phyloP scores from a whole-genome alignment of 2,329 filamentous ascomycete species.

The Beauveria sp. region DNA sequence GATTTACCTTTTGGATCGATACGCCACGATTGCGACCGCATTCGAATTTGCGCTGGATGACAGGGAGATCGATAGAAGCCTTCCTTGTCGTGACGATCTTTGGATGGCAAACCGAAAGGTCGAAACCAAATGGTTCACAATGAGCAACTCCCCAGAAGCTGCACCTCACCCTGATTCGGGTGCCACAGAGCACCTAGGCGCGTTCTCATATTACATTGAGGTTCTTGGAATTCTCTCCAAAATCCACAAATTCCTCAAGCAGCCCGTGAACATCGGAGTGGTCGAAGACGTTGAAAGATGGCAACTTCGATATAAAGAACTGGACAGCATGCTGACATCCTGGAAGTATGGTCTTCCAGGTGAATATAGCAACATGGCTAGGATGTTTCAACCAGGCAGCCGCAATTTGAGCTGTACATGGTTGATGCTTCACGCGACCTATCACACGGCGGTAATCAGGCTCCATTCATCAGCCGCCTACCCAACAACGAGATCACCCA shows the following conservation, averaged over 20 bases:
- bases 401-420: conserved; percentile 72
- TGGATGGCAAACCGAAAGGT: conserved; percentile 79
- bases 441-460: conserved; percentile 82
- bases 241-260: conserved; percentile 82
- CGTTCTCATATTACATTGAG: conserved; percentile 86
- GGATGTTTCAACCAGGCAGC: conserved; percentile 62
- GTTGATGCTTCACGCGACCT: conserved; percentile 87
- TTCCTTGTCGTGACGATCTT: conserved; percentile 81
- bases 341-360: conserved; percentile 80
- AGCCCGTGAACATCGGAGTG: conserved; percentile 80
- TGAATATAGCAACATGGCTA: conserved; percentile 78
- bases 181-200: conserved; percentile 72
- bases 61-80: conserved; percentile 76
- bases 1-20: conserved; percentile 83
- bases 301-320: conserved; percentile 78
- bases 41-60: conserved; percentile 89
- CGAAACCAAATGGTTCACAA: conserved; percentile 74
- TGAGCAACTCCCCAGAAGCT: conserved; percentile 35
- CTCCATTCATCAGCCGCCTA: conserved; percentile 90
- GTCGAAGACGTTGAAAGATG: conserved; percentile 80
- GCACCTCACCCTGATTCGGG: conserved; percentile 55
- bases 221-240: conserved; percentile 79
- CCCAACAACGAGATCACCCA: conserved; percentile 77
- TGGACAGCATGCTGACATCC: conserved; percentile 69
- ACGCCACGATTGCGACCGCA: conserved; percentile 82